These are phyloP conservation scores for Trichoderma harzianum DNA, from an alignment of 2,329 filamentous ascomycete genomes.

Conservation along the genomic window DNA sequence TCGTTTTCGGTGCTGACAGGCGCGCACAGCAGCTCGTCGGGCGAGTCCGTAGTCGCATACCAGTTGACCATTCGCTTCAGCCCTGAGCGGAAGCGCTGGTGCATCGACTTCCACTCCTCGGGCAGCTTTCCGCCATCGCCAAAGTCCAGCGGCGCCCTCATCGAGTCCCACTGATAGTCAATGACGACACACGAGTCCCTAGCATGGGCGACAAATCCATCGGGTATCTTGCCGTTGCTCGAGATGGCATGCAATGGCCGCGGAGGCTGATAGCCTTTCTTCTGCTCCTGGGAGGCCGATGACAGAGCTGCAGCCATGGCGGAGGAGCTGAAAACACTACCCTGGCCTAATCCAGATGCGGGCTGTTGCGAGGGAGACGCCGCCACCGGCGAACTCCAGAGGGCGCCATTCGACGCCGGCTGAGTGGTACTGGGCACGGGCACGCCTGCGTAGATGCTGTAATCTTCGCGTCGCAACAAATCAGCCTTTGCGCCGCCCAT, in stretches of 20 bases:
- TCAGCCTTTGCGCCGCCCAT: slow-evolving; percentile 84
- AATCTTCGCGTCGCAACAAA: slow-evolving; percentile 72
- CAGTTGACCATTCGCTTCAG: slow-evolving; percentile 76
- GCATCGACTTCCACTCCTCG: slow-evolving; percentile 96
- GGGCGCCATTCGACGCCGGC: slow-evolving; percentile 22
- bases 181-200: slow-evolving; percentile 79
- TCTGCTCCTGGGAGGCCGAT: slow-evolving; percentile 24
- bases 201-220: slow-evolving; percentile 86
- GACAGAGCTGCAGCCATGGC: slow-evolving; percentile 36
- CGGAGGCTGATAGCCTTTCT: slow-evolving; percentile 66
- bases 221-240: slow-evolving; percentile 73
- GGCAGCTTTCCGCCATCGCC: slow-evolving; percentile 83
- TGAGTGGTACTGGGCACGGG: slow-evolving; percentile 16
- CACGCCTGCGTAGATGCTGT: slow-evolving; percentile 43
- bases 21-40: slow-evolving; percentile 50
- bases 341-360: slow-evolving; percentile 27
- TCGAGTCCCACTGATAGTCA: slow-evolving; percentile 97
- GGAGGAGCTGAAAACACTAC: slow-evolving; percentile 27
- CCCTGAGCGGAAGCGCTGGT: slow-evolving; percentile 79
- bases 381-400: slow-evolving; percentile 35
- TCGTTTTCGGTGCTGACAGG: slow-evolving; percentile 27
- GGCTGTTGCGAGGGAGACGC: slow-evolving; percentile 22
- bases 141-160: slow-evolving; percentile 73
- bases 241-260: slow-evolving; percentile 81
- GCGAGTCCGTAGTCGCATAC: slow-evolving; percentile 62